phyloP scores from a whole-genome alignment of 495 filamentous ascomycete genomes.

The Amphirosellinia nigrospora region DNA sequence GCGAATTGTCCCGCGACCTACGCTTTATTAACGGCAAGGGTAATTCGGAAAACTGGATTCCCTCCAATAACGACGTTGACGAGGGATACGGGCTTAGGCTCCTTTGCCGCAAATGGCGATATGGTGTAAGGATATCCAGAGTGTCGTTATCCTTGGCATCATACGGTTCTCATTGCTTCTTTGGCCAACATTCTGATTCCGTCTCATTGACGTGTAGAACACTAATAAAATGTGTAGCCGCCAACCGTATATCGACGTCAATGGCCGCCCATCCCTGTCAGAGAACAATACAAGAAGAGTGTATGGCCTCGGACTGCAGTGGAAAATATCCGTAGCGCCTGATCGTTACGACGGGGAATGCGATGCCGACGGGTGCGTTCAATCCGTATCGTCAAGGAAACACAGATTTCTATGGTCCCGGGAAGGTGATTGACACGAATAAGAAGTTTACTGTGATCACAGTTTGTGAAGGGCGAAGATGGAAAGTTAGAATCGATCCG shows the following conservation, averaged over 20 bases:
- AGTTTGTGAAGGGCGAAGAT: not conserved
- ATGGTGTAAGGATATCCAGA: not conserved
- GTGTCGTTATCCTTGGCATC: too few species aligned
- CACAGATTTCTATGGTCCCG: not conserved
- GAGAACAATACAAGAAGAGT: not conserved
- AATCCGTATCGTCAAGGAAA: not conserved
- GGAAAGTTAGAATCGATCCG: not conserved
- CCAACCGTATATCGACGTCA: not conserved
- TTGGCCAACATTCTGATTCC: not conserved
- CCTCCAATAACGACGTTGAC: not conserved
- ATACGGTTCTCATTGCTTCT: not conserved
- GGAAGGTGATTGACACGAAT: not conserved
- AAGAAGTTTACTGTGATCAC: not conserved
- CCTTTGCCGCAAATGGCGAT: not conserved
- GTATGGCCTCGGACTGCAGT: not conserved
- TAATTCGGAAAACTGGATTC: not conserved
- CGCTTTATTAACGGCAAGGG: slow-evolving; percentile 51
- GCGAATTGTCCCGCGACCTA: slow-evolving; percentile 56
- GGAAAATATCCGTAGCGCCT: not conserved
- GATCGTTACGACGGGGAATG: not conserved
- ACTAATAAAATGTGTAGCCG: not conserved
- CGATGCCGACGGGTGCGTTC: not conserved
- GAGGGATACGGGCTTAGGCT: not conserved
- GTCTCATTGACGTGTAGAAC: not conserved
- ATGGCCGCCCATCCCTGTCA: not conserved